Evolutionary conservation across 2,329 filamentous ascomycete genomes (phyloP), one percentile per base, ranked within the genome.

Genomic region (Fonsecaea multimorphosa): DNA sequence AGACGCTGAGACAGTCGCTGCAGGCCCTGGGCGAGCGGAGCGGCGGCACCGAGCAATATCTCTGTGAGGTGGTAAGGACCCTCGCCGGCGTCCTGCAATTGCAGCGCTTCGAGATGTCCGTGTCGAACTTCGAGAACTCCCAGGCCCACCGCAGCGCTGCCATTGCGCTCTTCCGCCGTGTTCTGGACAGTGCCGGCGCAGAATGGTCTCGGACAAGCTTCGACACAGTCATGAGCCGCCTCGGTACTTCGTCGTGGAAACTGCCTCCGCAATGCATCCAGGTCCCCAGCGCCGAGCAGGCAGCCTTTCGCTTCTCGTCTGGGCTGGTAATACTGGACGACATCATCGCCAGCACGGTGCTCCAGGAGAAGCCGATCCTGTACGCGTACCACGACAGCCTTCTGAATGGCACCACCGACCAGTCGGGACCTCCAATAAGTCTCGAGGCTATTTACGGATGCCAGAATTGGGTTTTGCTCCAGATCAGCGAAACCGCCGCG

Each of bases 401-500:
- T 52, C 24, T 53, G 22, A 49, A 9, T 22, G 44, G n/a, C 6
- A 59, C 31, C 14, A 59, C 44, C 14, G 40, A 40, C 55, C 14
- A 61, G 8, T 56, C 40, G 12, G 61, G 62, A 3, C 62, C 67
- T 2, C 38, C 59, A 4, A 67, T 73, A 36, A 59, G 73, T 40
- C 51, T 49, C 19, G 44, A 49, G 22, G 19, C 44, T 24, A 12
- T 49, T 24, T 49, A 9, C 22, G 58, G 58, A 19, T 54, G 46
- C 27, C 77, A 85, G 49, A 88, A 87, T 72, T 86, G 85, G 84
- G 81, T 82, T 0, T 70, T 89, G 52, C 75, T 84, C 53, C 76
- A 82, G 22, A 80, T 89, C 54, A 83, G 82, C 14, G 81, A 86
- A 24, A 82, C 87, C 52, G 78, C 86, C 12, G 74, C 78, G 0